Percentiles rank a stretch among this genome's conserved stretches.
Evolutionary conservation across 2,329 filamentous ascomycete species (phyloP).

Genomic region (Colletotrichum gigasporum): DNA sequence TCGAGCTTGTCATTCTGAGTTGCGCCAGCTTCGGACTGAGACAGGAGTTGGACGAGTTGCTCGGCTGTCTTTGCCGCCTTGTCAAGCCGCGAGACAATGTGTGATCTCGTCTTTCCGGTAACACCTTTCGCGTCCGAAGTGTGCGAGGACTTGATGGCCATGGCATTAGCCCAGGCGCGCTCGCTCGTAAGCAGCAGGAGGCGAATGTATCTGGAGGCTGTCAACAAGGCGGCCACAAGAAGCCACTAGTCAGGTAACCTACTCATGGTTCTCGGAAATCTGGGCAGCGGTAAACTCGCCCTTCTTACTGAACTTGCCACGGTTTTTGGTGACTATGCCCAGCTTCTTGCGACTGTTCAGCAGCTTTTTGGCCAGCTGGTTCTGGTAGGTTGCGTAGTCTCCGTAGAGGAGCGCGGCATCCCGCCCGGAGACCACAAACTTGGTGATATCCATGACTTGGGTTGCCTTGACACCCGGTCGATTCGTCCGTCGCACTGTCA

Average conservation of each 20-base stretch:
- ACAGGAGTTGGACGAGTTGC: constrained; percentile 72
- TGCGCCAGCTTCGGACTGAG: constrained; percentile 70
- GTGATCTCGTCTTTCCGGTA: constrained; percentile 80
- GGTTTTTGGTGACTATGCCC: constrained; percentile 83
- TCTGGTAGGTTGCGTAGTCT: constrained; percentile 87
- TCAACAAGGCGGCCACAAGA: constrained; percentile 10
- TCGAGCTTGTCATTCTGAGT: constrained; percentile 80
- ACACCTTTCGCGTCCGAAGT: constrained; percentile 83
- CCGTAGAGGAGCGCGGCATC: constrained; percentile 88
- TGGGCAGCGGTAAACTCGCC: constrained; percentile 77
- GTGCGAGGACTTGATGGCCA: constrained; percentile 90
- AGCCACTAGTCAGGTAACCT: constrained; percentile 36
- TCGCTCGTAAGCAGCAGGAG: constrained; percentile 88
- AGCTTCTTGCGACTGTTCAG: constrained; percentile 87
- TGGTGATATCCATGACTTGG: constrained; percentile 84
- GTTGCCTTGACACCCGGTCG: not conserved
- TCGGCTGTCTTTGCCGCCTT: constrained; percentile 81
- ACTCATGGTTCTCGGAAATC: constrained; percentile 80
- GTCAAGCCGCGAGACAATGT: constrained; percentile 87
- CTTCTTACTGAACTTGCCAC: constrained; percentile 84
- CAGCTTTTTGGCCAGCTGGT: constrained; percentile 81
- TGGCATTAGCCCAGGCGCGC: constrained; percentile 93
- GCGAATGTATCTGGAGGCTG: constrained; percentile 70
- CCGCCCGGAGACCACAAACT: constrained; percentile 80
- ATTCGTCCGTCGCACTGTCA: not conserved